phyloP scores from a whole-genome alignment of 345 rosid genomes.

The Salix dunnii region DNA sequence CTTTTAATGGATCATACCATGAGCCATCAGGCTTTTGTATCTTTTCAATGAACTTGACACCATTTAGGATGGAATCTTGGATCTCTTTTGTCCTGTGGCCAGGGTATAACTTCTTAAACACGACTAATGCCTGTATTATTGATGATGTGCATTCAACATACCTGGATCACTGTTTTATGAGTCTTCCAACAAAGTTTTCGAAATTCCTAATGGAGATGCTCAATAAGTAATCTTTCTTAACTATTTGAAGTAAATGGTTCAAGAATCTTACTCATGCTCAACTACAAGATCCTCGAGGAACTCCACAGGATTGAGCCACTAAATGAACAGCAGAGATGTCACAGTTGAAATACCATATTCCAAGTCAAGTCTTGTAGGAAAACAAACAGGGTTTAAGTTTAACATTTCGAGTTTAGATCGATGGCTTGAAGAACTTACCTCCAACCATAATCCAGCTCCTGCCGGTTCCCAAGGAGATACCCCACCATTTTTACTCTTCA shows the following conservation, averaged over 20 bases:
- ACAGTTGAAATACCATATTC: neutral
- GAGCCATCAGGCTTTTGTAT: slow-evolving; percentile 22
- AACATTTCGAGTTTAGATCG: neutral
- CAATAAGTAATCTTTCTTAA: no score
- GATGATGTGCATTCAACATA: slow-evolving; percentile 28
- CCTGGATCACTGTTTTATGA: neutral
- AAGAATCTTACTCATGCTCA: slow-evolving; percentile 23
- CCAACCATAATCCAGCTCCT: slow-evolving; percentile 18
- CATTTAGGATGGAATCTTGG: slow-evolving; percentile 10
- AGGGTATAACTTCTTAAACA: slow-evolving; percentile 20
- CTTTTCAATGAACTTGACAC: slow-evolving; percentile 8
- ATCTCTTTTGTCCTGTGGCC: slow-evolving; percentile 19
- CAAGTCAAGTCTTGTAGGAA: neutral
- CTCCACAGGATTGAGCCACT: slow-evolving; percentile 26
- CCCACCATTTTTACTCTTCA: slow-evolving; percentile 43
- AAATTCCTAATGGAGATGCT: no score
- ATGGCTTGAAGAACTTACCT: slow-evolving; percentile 14
- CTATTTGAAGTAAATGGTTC: neutral
- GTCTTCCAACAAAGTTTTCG: no score
- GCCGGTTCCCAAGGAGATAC: slow-evolving; percentile 38
- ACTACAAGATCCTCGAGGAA: slow-evolving; percentile 17
- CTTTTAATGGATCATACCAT: slow-evolving; percentile 11
- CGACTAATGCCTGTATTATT: slow-evolving; percentile 9
- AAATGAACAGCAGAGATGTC: neutral
- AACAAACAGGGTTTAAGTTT: no score